phyloP scores from a whole-genome alignment of 345 rosid genomes.

The Bruguiera sexangula region DNA sequence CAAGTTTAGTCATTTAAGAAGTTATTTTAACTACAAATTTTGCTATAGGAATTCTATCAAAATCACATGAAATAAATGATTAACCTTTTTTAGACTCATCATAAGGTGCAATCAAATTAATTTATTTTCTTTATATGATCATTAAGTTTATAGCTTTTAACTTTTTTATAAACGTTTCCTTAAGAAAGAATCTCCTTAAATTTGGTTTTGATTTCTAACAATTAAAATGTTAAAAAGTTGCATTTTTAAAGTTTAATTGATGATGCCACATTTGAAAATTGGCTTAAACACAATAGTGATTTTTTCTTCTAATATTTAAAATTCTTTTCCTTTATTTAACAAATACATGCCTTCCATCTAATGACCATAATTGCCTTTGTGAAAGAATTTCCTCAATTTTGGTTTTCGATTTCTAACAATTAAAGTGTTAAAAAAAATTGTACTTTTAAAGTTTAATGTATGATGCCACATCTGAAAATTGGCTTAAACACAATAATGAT shows the following conservation, averaged over 20 bases:
- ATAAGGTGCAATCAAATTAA: conserved; percentile 10
- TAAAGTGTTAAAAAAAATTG: too few relatives aligned
- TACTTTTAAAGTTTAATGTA: too few relatives aligned
- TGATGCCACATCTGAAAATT: not conserved
- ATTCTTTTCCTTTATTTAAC: not conserved
- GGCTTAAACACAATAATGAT: not conserved
- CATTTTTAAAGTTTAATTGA: too few relatives aligned
- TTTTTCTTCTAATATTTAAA: not conserved
- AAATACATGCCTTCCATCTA: conserved; percentile 29
- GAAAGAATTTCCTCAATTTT: too few relatives aligned
- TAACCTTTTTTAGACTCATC: conserved; percentile 26
- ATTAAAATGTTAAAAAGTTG: too few relatives aligned
- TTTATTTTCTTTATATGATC: not conserved
- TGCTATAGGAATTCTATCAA: conserved; percentile 26
- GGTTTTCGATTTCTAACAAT: too few relatives aligned
- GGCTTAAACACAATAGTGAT: not conserved
- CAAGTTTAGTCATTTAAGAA: not conserved
- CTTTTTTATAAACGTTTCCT: too few relatives aligned
- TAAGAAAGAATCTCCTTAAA: too few relatives aligned
- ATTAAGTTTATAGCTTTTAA: not conserved
- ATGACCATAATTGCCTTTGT: conserved; percentile 30
- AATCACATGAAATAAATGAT: conserved; percentile 34
- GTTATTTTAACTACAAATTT: conserved; percentile 3
- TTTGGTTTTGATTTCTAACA: too few relatives aligned
- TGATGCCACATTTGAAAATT: not conserved